Evolutionary conservation across 345 rosid genomes (phyloP).

Genomic region (Acer negundo): DNA sequence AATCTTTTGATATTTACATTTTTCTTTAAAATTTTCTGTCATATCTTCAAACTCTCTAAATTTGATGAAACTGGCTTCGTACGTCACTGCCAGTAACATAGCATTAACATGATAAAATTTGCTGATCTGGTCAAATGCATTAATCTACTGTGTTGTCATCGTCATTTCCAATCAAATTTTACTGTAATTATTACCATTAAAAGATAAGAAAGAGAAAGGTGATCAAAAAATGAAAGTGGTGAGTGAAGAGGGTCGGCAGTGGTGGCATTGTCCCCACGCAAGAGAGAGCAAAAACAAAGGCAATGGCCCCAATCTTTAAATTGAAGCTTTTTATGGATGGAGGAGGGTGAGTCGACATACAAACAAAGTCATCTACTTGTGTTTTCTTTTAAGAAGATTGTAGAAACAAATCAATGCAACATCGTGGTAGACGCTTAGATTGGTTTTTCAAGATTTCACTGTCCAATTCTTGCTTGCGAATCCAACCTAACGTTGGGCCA

Average conservation of each 20-base stretch:
- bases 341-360: constrained; percentile 20
- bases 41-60: too few relatives aligned
- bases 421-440: background rate
- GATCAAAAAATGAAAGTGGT: too few relatives aligned
- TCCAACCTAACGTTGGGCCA: constrained; percentile 5
- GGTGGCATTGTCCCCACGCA: background rate
- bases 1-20: too few relatives aligned
- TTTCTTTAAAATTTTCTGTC: too few relatives aligned
- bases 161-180: background rate
- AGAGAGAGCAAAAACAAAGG: background rate
- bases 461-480: background rate
- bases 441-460: background rate
- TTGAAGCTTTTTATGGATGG: background rate
- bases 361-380: background rate
- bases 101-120: background rate
- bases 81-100: background rate
- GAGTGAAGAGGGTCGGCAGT: background rate
- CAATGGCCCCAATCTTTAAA: background rate
- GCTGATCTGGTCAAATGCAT: background rate
- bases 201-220: background rate
- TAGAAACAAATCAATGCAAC: background rate
- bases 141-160: background rate
- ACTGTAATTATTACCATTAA: background rate
- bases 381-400: background rate
- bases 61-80: too few relatives aligned